Base-by-base conservation (phyloP, 768 basidiomycete genomes). In the Lentinula sp. region DNA sequence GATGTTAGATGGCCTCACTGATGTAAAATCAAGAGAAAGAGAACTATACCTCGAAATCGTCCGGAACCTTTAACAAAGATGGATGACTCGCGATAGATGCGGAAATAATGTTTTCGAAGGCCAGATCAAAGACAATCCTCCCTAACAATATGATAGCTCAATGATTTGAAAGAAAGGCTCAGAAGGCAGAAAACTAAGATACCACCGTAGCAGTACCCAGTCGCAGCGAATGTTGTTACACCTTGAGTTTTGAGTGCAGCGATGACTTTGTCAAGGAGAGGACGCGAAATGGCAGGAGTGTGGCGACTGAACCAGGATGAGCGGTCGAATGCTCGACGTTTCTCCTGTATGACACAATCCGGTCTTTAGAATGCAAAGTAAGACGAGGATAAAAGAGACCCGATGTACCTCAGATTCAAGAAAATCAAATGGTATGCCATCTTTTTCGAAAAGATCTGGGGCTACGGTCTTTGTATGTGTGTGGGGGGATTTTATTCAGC, bases 171-270 rank as follows among this genome's bases (percentile, higher is more conserved):
- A 5, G 39, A 4, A n/a, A 45, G 10, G 18, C 3, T 15, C 11
- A 15, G 11, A 18, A 31, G 32, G 3, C 28, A 28, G 28, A 28
- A 28, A 23, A 18, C 15, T 15, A 52, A 66, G 76, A 61, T 62
- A 79, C 83, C 88, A 61, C 87, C 86, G 59, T 81, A 85, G 74
- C 90, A 92, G 75, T 84, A 90, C 3, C 87, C 88, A 8, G 80
- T 80, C 0, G 85, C 83, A 0, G 74, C 87, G 60, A 91, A 79
- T 9, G 69, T 69, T 2, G 75, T 83, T 28, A 91, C 74, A 2
- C 88, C 89, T 64, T 81, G 66, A 35, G 71, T 80, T 67, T 84
- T 85, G 62, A 92, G 78, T 0, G 75, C 81, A 3, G 68, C 70
- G 35, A 88, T 76, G 50, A 87, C 83, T 53, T 79, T 82, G 71